Evolutionary conservation across 228 moss, liverwort and hornwort genomes (phyloP).

Genomic region (Sphagnum magellanicum): DNA sequence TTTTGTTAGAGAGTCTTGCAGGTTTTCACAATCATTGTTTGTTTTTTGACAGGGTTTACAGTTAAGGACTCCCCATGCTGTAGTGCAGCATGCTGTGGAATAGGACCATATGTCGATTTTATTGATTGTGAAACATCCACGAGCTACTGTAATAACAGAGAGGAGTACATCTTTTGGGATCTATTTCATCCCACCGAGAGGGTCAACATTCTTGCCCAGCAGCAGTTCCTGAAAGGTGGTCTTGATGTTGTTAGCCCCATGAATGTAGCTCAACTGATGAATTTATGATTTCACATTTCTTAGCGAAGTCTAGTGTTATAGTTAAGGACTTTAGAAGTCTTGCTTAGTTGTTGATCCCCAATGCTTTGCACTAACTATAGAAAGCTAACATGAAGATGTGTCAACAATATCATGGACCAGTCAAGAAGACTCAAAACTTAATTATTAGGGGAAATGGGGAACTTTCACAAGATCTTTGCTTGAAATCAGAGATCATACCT

Average conservation of each 20-base stretch:
- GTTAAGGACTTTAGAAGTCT: too few species aligned
- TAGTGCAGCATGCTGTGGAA: slow-evolving; percentile 49
- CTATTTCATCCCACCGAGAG: slow-evolving; percentile 71
- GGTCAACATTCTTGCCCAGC: slow-evolving; percentile 35
- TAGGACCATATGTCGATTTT: slow-evolving; percentile 47
- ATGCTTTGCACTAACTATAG: too few species aligned
- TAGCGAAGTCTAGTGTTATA: too few species aligned
- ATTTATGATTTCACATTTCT: not conserved
- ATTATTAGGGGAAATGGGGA: too few species aligned
- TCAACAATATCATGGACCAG: too few species aligned
- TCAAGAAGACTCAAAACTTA: too few species aligned
- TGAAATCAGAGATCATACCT: too few species aligned
- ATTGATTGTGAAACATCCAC: slow-evolving; percentile 17
- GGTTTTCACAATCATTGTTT: not conserved
- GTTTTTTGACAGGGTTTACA: slow-evolving; percentile 16
- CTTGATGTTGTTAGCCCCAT: slow-evolving; percentile 39
- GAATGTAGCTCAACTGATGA: slow-evolving; percentile 40
- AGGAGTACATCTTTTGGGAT: slow-evolving; percentile 63
- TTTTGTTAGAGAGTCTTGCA: too few species aligned
- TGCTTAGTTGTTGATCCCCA: too few species aligned
- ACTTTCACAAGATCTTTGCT: too few species aligned
- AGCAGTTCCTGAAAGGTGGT: slow-evolving; percentile 28
- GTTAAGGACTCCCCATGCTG: slow-evolving; percentile 8
- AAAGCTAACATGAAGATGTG: too few species aligned
- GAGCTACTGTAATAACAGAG: slow-evolving; percentile 21